Evolutionary conservation across 768 basidiomycete genomes (phyloP).

Genomic region (Hericium rajendrae): DNA sequence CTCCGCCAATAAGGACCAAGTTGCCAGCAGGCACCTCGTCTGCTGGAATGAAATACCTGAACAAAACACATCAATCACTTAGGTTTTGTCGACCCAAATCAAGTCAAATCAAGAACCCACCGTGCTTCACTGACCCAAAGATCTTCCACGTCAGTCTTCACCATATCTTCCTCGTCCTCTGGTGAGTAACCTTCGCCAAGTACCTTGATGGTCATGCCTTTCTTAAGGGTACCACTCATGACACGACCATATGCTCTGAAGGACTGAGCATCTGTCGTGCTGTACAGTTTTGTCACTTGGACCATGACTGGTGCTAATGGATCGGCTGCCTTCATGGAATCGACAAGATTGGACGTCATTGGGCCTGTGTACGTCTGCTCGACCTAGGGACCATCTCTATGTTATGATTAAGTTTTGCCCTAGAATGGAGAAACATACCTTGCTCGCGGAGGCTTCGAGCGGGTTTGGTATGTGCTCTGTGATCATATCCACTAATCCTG

Average conservation of each 20-base stretch:
- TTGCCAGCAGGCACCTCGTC: conserved; percentile 89
- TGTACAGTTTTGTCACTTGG: conserved; percentile 89
- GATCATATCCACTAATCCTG: conserved; percentile 89
- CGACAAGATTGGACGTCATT: conserved; percentile 67
- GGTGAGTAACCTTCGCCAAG: conserved; percentile 95
- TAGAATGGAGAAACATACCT: conserved; percentile 31
- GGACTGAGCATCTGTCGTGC: conserved; percentile 92
- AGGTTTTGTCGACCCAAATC: neutral
- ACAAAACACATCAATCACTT: neutral
- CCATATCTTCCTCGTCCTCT: conserved; percentile 99
- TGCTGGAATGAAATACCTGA: conserved; percentile 82
- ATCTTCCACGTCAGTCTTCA: conserved; percentile 71
- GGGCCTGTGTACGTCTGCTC: conserved; percentile 85
- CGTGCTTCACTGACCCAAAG: conserved; percentile 88
- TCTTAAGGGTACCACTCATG: conserved; percentile 80
- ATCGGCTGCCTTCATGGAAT: conserved; percentile 76
- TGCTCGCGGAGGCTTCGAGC: conserved; percentile 41
- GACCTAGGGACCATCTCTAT: conserved; percentile 33
- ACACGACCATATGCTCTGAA: conserved; percentile 96
- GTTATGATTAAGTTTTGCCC: conserved; percentile 1
- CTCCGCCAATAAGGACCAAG: conserved; percentile 83
- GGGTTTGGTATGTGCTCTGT: conserved; percentile 87
- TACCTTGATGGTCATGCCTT: conserved; percentile 86
- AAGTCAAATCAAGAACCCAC: conserved; percentile 30
- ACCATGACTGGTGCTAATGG: conserved; percentile 85